Percentiles rank a stretch among this genome's conserved stretches.
Evolutionary conservation across 1,284 basidiomycete genomes (phyloP).

Genomic region (Afroboletus lepidellus): DNA sequence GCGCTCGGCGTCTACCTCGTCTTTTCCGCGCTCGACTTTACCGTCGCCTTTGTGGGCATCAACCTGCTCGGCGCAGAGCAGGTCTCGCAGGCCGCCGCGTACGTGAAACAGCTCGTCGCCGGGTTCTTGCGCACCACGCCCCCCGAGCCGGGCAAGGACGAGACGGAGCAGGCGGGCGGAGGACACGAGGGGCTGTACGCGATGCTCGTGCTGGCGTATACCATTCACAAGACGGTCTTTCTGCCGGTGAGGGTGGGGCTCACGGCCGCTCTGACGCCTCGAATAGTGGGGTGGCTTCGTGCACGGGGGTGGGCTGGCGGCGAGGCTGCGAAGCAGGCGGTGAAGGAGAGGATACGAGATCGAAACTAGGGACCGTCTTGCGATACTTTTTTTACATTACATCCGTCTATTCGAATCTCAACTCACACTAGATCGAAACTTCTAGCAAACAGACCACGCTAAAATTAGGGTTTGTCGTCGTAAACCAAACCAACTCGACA

Average conservation of each 20-base stretch:
- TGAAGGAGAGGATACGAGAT: constrained; percentile 49
- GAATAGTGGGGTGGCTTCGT: constrained; percentile 77
- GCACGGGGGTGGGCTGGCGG: constrained; percentile 74
- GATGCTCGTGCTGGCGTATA: constrained; percentile 90
- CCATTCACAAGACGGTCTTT: constrained; percentile 93
- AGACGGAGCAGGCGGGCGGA: constrained; percentile 39
- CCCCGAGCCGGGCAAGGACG: constrained; percentile 63
- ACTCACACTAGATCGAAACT: neutral
- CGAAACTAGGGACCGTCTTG: constrained; percentile 7
- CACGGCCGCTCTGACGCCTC: constrained; percentile 86
- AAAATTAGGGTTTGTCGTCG: too few species aligned
- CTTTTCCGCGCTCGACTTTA: constrained; percentile 74
- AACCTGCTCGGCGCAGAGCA: constrained; percentile 90
- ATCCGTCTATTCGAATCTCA: constrained; percentile 11
- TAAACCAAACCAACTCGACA: neutral
- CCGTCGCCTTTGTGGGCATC: constrained; percentile 80
- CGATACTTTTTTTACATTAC: constrained; percentile 10
- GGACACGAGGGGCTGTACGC: constrained; percentile 80
- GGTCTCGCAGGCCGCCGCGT: constrained; percentile 67
- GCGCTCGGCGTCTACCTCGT: constrained; percentile 84
- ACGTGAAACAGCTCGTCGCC: constrained; percentile 52
- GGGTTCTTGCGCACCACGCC: constrained; percentile 46
- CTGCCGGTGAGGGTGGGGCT: constrained; percentile 88
- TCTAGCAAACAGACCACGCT: neutral
- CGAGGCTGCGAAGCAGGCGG: constrained; percentile 64